Base-by-base conservation (phyloP, 2,329 filamentous ascomycete genomes). In the Sporothrix phasma region DNA sequence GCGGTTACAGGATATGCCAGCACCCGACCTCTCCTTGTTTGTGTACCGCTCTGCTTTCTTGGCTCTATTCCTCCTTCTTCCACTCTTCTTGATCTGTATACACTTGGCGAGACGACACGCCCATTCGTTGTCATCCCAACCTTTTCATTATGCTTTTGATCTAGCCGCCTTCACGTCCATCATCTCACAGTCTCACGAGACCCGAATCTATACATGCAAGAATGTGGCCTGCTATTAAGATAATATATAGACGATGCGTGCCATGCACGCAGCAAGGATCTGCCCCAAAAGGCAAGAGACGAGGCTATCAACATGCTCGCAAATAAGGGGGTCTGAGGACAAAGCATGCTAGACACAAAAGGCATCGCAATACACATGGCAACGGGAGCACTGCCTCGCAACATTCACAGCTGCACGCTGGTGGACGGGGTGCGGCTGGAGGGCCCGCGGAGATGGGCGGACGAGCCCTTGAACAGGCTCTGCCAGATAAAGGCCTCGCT, bases 401-500 rank as follows among this genome's bases (percentile, higher is more conserved):
- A n/a, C n/a, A n/a, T 34, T 41, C n/a, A 76, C 8, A 76, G 63
- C 68, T 80, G 79, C 39, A 81, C 69, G 63, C 76, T 76, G 54
- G 74, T 73, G 3, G 75, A 75, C 24, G 76, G 75, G 29, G 70
- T 73, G 66, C 78, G 73, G 59, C 72, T 77, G 5, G 75, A 73
- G 1, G 68, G 66, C 11, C 75, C 79, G 68, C 85, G 83, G 66
- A 99, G 79, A 78, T 99, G 94, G 43, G 94, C 95, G 63, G 91
- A 88, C 10, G 92, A 96, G 59, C 93, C 93, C 71, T 95, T 92
- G 77, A 97, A 99, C 51, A 99, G 79, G 73, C 90, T 96, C 78
- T 99, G 92, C 95, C 94, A 99, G 68, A 99, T 97, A 71, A 94
- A 99, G 3, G 94, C 94, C 77, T 99, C 94, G 73, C 92, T 97